Percentiles rank a stretch among this genome's conserved stretches.
Conservation (phyloP, 306 rosid genomes). For the Carpinus viminea region DNA sequence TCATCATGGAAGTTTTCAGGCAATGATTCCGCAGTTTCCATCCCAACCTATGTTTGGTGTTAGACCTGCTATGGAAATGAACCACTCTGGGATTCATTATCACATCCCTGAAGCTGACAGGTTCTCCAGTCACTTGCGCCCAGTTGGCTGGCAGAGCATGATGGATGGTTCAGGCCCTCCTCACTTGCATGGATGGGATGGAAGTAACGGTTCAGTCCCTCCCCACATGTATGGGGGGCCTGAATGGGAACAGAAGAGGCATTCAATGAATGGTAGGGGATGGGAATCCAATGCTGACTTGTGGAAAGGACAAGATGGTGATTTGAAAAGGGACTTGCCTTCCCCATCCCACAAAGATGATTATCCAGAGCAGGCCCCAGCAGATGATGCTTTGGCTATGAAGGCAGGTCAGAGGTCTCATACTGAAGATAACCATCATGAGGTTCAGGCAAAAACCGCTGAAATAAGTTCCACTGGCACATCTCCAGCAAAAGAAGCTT, state of each 20-base stretch:
- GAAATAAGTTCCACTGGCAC: conserved; percentile 53
- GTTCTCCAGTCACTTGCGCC: conserved; percentile 84
- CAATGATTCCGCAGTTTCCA: conserved; percentile 84
- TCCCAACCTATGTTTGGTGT: conserved; percentile 79
- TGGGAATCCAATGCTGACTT: conserved; percentile 86
- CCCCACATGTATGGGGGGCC: conserved; percentile 71
- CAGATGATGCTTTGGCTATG: conserved; percentile 53
- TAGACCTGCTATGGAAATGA: conserved; percentile 83
- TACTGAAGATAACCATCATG: conserved; percentile 49
- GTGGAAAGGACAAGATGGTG: conserved; percentile 84
- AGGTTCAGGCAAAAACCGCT: conserved; percentile 44
- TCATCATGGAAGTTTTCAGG: conserved; percentile 86
- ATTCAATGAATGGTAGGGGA: conserved; percentile 67
- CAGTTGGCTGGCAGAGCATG: conserved; percentile 88
- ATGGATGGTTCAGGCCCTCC: conserved; percentile 93
- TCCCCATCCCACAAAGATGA: conserved; percentile 72
- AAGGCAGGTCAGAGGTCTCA: conserved; percentile 52
- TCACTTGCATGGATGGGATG: conserved; percentile 93
- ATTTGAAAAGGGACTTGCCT: conserved; percentile 69
- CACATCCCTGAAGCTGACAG: conserved; percentile 89
- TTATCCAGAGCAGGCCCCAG: conserved; percentile 37
- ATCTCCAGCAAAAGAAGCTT: conserved; percentile 57
- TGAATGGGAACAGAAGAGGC: conserved; percentile 94
- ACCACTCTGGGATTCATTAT: conserved; percentile 82
- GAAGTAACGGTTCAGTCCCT: conserved; percentile 83